Evolutionary conservation across 495 filamentous ascomycete genomes (phyloP).

Genomic region (Parmelia sp.): DNA sequence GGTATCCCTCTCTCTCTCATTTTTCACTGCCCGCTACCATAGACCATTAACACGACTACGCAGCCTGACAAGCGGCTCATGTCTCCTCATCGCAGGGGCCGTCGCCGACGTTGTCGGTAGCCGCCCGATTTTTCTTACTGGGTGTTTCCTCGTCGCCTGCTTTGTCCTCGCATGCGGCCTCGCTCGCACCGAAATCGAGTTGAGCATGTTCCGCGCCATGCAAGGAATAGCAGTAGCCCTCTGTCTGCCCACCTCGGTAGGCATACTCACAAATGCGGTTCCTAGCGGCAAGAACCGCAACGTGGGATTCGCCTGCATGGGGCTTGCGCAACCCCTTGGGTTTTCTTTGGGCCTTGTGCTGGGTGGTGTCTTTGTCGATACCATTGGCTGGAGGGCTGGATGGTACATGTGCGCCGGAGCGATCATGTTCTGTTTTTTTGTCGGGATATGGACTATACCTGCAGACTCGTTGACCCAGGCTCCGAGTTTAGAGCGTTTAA

Average conservation of each 20-base stretch:
- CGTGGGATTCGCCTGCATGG: slow-evolving; percentile 46
- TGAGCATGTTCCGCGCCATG: slow-evolving; percentile 47
- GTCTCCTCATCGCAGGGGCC: slow-evolving; percentile 45
- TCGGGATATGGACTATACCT: slow-evolving; percentile 34
- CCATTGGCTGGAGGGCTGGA: slow-evolving; percentile 44
- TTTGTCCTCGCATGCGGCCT: slow-evolving; percentile 46
- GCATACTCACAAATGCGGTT: slow-evolving; percentile 42
- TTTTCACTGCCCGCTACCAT: too few species aligned
- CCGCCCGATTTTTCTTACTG: slow-evolving; percentile 39
- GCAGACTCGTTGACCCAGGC: too few species aligned
- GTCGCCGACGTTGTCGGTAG: slow-evolving; percentile 47
- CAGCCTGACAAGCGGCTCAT: slow-evolving; percentile 33
- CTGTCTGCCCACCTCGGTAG: slow-evolving; percentile 46
- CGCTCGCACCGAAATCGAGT: slow-evolving; percentile 38
- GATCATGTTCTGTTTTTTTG: slow-evolving; percentile 28
- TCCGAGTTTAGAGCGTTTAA: too few species aligned
- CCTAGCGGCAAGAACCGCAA: slow-evolving; percentile 43
- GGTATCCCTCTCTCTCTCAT: too few species aligned
- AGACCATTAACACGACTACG: too few species aligned
- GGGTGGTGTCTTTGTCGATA: slow-evolving; percentile 45
- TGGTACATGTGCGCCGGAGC: slow-evolving; percentile 44
- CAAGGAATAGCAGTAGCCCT: slow-evolving; percentile 46
- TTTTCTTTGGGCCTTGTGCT: slow-evolving; percentile 50
- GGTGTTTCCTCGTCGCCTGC: slow-evolving; percentile 37
- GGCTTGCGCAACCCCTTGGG: slow-evolving; percentile 45